Evolutionary conservation across 148 eudicot species (phyloP).

Genomic region (Limonium bicolor): DNA sequence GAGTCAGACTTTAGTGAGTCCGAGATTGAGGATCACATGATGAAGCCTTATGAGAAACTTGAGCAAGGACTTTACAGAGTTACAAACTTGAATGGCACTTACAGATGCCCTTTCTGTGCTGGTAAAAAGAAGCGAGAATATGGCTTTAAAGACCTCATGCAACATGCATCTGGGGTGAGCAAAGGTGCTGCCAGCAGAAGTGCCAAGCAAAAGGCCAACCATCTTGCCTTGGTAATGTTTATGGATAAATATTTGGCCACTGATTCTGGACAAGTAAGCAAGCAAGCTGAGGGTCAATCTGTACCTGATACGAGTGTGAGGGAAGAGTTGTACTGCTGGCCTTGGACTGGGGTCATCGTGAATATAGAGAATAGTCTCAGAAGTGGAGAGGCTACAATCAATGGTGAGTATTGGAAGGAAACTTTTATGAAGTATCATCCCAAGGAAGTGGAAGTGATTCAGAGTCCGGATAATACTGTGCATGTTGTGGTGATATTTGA

Average conservation of each 20-base stretch:
- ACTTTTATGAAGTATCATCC: conserved; percentile 40
- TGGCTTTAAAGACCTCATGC: conserved; percentile 54
- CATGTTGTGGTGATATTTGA: conserved; percentile 50
- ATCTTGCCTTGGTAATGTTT: conserved; percentile 49
- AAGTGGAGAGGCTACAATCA: conserved; percentile 15
- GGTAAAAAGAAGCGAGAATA: conserved; percentile 93
- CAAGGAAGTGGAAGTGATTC: conserved; percentile 23
- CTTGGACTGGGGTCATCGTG: conserved; percentile 57
- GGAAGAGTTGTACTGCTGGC: conserved; percentile 44
- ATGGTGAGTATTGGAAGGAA: conserved; percentile 29
- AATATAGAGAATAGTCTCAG: conserved; percentile 28
- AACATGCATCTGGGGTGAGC: conserved; percentile 65
- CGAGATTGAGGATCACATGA: conserved; percentile 61
- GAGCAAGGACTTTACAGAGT: conserved; percentile 40
- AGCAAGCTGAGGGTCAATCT: conserved; percentile 15
- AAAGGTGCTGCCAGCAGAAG: conserved; percentile 52
- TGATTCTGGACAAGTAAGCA: conserved; percentile 10
- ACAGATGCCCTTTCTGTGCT: conserved; percentile 76
- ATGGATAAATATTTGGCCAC: conserved; percentile 35
- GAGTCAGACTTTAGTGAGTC: conserved; percentile 85
- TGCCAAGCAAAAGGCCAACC: conserved; percentile 55
- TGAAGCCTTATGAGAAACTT: conserved; percentile 53
- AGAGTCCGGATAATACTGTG: conserved; percentile 20
- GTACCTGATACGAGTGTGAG: conserved; percentile 12
- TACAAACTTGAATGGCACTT: conserved; percentile 34